Evolutionary conservation across 768 basidiomycete species (phyloP).

Genomic region (Krasilnikovozyma curviuscula): DNA sequence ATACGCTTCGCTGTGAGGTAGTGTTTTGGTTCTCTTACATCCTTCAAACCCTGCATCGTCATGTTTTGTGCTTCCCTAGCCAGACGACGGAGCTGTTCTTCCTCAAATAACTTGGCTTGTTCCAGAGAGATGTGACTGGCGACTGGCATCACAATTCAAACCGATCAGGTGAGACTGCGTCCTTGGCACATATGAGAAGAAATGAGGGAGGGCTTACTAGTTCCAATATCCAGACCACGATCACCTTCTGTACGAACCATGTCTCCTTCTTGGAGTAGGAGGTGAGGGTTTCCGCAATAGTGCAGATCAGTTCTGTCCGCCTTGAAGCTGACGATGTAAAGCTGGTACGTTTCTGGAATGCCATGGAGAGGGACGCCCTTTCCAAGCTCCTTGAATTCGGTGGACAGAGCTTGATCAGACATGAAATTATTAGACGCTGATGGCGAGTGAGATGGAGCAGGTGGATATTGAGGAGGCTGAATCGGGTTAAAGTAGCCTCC

Average conservation of each 20-base stretch:
- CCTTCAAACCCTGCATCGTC: not conserved
- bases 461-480: not conserved
- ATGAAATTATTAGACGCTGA: not conserved
- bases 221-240: slow-evolving; percentile 73
- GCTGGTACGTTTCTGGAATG: slow-evolving; percentile 65
- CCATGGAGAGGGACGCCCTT: slow-evolving; percentile 71
- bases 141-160: too few species aligned
- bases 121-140: slow-evolving; percentile 76
- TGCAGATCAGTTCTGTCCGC: slow-evolving; percentile 88
- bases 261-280: slow-evolving; percentile 61
- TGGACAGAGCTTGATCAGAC: not conserved
- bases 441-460: not conserved
- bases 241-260: slow-evolving; percentile 94
- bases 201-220: too few species aligned
- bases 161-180: too few species aligned
- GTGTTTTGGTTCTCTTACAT: slow-evolving; percentile 30
- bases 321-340: slow-evolving; percentile 96
- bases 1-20: slow-evolving; percentile 96
- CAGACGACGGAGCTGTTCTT: too few species aligned
- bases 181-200: too few species aligned
- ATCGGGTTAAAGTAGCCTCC: too few species aligned
- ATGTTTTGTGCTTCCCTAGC: too few species aligned
- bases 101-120: slow-evolving; percentile 80
- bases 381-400: slow-evolving; percentile 43
- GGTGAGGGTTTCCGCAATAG: slow-evolving; percentile 54